These are phyloP conservation scores for Serendipita vermifera DNA, from an alignment of 768 basidiomycete genomes.

Conservation along the genomic window DNA sequence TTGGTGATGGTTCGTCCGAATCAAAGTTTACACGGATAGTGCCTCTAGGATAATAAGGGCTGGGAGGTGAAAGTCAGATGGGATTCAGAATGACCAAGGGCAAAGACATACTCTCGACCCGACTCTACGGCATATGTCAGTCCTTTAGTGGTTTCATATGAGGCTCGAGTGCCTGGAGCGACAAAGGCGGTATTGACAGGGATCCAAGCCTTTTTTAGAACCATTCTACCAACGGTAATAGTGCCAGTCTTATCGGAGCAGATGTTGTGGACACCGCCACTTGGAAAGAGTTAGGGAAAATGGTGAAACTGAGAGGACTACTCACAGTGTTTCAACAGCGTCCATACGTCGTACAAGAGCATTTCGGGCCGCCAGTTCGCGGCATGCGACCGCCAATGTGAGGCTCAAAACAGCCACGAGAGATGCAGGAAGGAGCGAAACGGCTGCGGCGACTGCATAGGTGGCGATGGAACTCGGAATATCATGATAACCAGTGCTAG, in stretches of 20 bases:
- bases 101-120: neutral
- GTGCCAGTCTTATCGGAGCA: conserved; percentile 62
- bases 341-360: conserved; percentile 52
- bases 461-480: conserved; percentile 23
- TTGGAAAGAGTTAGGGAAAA: neutral
- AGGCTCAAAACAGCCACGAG: conserved; percentile 38
- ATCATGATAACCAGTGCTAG: conserved; percentile 16
- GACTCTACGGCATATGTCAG: conserved; percentile 1
- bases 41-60: neutral
- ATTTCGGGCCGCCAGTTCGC: conserved; percentile 41
- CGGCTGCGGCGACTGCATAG: conserved; percentile 21
- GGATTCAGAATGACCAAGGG: neutral
- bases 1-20: neutral
- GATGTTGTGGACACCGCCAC: conserved; percentile 37
- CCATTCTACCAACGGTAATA: conserved; percentile 27
- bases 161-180: neutral
- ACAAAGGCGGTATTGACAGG: neutral
- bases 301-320: neutral
- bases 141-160: neutral
- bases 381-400: conserved; percentile 45
- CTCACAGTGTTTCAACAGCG: conserved; percentile 41
- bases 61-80: neutral
- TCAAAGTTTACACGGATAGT: neutral
- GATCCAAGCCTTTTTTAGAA: conserved; percentile 25
- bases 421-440: conserved; percentile 26